Evolutionary conservation across 2,329 filamentous ascomycete species (phyloP).

Genomic region (Orbilia brochopaga): DNA sequence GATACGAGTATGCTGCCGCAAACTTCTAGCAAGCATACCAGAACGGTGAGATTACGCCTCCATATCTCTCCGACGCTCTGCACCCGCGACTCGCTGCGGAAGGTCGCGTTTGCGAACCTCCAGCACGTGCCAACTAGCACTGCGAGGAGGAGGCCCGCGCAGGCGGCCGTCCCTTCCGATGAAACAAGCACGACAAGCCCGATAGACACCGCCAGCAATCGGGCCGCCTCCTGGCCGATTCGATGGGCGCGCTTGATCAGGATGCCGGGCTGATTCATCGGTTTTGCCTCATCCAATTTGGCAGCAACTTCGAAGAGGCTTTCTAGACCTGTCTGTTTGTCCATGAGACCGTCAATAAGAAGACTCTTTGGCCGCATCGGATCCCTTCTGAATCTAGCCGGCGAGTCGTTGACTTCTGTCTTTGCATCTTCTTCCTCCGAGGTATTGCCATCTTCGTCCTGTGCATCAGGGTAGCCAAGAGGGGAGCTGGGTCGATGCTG

Average conservation of each 20-base stretch:
- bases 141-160: conserved; percentile 21
- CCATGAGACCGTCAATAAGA: conserved; percentile 35
- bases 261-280: conserved; percentile 44
- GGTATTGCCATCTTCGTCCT: conserved; percentile 9
- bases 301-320: conserved; percentile 44
- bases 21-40: conserved; percentile 33
- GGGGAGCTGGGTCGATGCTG: conserved; percentile 35
- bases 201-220: conserved; percentile 34
- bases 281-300: conserved; percentile 35
- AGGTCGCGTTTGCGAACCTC: conserved; percentile 27
- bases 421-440: conserved; percentile 37
- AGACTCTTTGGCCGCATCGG: conserved; percentile 30
- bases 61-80: conserved; percentile 25
- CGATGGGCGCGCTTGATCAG: conserved; percentile 41
- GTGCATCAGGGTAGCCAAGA: conserved; percentile 14
- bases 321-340: conserved; percentile 36
- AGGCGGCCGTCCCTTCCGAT: conserved; percentile 14
- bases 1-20: conserved; percentile 15
- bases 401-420: conserved; percentile 39
- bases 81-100: conserved; percentile 10
- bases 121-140: conserved; percentile 22
- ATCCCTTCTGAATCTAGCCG: conserved; percentile 19
- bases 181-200: conserved; percentile 38
- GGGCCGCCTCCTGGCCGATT: conserved; percentile 35
- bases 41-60: conserved; percentile 27